Conservation (phyloP, 257 asterid genomes). For the Salvia miltiorrhiza region DNA sequence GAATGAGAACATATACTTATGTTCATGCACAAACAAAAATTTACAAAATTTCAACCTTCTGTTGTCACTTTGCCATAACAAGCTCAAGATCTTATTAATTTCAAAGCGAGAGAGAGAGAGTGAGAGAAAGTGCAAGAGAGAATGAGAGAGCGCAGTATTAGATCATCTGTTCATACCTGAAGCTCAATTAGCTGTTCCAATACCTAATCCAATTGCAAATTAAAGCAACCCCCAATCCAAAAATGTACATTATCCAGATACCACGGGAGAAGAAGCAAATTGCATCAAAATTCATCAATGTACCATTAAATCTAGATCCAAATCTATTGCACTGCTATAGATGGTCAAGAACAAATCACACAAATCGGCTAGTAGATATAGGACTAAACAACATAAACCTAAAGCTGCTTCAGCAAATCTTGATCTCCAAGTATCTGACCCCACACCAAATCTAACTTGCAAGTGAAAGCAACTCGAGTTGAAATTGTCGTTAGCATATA, state of each 20-base stretch:
- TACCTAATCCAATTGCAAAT: background rate
- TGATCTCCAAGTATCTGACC: too few relatives aligned
- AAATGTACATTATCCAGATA: background rate
- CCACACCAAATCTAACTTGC: too few relatives aligned
- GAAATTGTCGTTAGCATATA: background rate
- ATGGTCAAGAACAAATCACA: background rate
- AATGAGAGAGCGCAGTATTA: background rate
- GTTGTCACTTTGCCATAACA: conserved; percentile 1
- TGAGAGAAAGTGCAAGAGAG: background rate
- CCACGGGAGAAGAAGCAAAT: background rate
- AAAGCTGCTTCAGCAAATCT: background rate
- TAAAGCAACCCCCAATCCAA: background rate
- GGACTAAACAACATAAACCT: background rate
- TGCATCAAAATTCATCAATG: background rate
- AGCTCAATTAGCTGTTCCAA: conserved; percentile 87
- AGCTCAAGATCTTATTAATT: background rate
- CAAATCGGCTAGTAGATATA: background rate
- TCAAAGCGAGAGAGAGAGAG: background rate
- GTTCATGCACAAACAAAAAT: background rate
- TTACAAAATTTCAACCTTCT: background rate
- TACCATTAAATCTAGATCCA: background rate
- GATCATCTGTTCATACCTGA: conserved; percentile 51
- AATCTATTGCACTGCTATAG: background rate
- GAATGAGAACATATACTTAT: background rate
- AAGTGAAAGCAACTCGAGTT: background rate